phyloP scores from a whole-genome alignment of 345 rosid species.

The Gossypium bickii region DNA sequence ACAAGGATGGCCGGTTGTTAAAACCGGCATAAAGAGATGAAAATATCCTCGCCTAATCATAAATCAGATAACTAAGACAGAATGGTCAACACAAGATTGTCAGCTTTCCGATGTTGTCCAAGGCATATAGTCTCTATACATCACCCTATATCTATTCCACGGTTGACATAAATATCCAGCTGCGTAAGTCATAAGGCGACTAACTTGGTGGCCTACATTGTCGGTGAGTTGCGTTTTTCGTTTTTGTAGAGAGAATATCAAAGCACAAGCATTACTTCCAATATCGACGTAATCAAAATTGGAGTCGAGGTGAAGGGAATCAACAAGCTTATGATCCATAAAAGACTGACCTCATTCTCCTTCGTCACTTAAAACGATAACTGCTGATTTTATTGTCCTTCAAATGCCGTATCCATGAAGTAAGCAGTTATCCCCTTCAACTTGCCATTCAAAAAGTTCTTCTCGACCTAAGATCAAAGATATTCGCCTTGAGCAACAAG shows the following conservation, averaged over 20 bases:
- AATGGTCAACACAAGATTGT: not conserved
- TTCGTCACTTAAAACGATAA: not conserved
- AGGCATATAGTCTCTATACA: not conserved
- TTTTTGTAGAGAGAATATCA: not conserved
- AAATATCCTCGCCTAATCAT: not conserved
- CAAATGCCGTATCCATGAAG: conserved; percentile 25
- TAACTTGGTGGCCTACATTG: not conserved
- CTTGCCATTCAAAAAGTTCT: conserved; percentile 78
- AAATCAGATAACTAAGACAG: not conserved
- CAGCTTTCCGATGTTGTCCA: not conserved
- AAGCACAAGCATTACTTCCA: not conserved
- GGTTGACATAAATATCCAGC: not conserved
- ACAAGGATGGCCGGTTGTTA: not conserved
- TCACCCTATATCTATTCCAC: not conserved
- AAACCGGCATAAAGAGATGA: too few relatives aligned
- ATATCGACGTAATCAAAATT: not conserved
- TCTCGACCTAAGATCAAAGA: conserved; percentile 59
- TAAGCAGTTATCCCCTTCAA: conserved; percentile 91
- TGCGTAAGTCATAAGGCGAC: not conserved
- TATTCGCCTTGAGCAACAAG: not conserved
- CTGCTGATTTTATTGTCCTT: conserved; percentile 10
- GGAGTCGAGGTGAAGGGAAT: not conserved
- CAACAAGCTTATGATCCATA: conserved; percentile 3
- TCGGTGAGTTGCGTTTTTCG: not conserved
- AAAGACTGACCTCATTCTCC: not conserved